These are phyloP conservation scores for Ophiostoma perfectum DNA, from an alignment of 2,329 filamentous ascomycete species.

Conservation along the genomic window DNA sequence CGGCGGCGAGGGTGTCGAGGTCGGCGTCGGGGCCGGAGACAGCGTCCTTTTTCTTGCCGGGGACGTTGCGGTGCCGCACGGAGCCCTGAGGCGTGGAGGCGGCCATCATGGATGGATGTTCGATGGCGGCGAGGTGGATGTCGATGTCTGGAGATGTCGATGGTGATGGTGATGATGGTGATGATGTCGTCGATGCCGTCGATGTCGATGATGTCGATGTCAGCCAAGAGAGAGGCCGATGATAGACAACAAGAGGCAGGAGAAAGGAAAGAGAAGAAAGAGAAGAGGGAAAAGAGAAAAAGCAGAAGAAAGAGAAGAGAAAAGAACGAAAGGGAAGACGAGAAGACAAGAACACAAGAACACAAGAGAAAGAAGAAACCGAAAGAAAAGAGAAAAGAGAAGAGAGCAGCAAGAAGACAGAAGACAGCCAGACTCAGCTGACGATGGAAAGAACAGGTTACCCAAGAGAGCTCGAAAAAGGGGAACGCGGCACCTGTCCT, in stretches of 20 bases:
- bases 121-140: too few species aligned
- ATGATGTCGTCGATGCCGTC: background rate
- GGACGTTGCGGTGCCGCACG: conserved; percentile 55
- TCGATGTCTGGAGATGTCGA: background rate
- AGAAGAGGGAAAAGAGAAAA: background rate
- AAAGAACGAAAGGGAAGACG: background rate
- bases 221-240: background rate
- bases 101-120: conserved; percentile 37
- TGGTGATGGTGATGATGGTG: background rate
- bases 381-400: background rate
- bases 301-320: conserved; percentile 1
- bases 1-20: conserved; percentile 42
- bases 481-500: conserved; percentile 14
- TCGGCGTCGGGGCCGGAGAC: conserved; percentile 39
- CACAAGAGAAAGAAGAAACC: background rate
- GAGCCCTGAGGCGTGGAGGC: conserved; percentile 50
- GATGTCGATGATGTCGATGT: background rate
- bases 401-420: background rate
- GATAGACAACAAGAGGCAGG: background rate
- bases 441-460: conserved; percentile 7
- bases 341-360: background rate
- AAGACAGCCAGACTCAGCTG: background rate
- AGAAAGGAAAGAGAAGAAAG: background rate
- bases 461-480: conserved; percentile 12
- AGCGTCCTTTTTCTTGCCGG: conserved; percentile 48